Evolutionary conservation across 1,139 yeast species (phyloP), one percentile per base, ranked within the genome.

Genomic region (Pichia sp.): DNA sequence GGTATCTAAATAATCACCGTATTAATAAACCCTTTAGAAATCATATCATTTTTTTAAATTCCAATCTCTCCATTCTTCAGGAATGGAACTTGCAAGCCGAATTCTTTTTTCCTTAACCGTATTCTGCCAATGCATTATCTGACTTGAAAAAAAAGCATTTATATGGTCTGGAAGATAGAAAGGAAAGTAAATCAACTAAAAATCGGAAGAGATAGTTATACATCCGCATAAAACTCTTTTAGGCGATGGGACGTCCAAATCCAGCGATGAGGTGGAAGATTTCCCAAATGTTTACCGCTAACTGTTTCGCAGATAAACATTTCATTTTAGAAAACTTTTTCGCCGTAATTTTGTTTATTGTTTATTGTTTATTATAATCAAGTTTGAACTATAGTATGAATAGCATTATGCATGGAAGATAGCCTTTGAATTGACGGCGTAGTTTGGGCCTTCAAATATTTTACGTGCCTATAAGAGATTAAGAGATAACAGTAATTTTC

Each of bases 1-100:
- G 76, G 68, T 31, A 62, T 67, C 45, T 63, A 61, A 29, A 46
- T 56, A 53, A 30, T 50, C 48, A 28, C 51, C n/a, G 66, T 60
- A 34, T 62, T 62, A 9, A 49, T 47, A 27, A 39, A 54, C 1
- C 59, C 59, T 27, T 50, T 53, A 2, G 45, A 19, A 1, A 45
- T 6, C 57, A 53, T 58, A n/a, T 56, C 59, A 19, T n/a, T 62
- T 62, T 16, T 54, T 57, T 3, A 54, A 34, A 22, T 60, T 56
- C 14, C 64, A 56, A 38, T 55, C 49, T 27, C 56, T 50, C 71
- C 71, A 67, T 54, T 66, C 57, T 27, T 43, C 13, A 3, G 70
- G 70, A 50, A 67, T 65, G 14, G 59, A 47, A 5, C 47, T 52
- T 11, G 29, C n/a, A 2, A 64, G 39, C 10, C 9, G 8, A 3